Base-by-base conservation (phyloP, 2,329 filamentous ascomycete species). In the Volutella citrinella region DNA sequence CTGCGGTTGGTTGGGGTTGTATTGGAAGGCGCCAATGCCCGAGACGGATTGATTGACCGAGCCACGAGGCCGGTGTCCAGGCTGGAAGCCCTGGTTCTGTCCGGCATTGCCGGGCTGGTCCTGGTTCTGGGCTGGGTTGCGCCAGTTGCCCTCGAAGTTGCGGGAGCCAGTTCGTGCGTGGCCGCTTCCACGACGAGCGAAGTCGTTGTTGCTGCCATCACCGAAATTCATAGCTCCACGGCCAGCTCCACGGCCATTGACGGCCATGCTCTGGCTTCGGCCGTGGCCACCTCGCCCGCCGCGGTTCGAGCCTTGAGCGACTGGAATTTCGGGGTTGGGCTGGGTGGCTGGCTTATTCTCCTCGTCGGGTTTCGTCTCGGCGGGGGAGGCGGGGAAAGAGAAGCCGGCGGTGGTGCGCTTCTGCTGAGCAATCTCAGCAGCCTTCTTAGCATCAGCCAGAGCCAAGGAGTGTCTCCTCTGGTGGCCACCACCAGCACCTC, bases 111-210 rank as follows among this genome's bases (percentile, higher is more conserved):
- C 58, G 25, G 59, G 32, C 52, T 70, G 67, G 34, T 84, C 82
- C 59, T 87, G 85, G 54, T 74, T 73, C 46, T 76, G 72, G 48
- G 56, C 56, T 50, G 86, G 90, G 55, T 89, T 94, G 54, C 93
- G 86, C 93, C 93, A 98, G 66, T 98, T 98, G 54, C 90, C 83
- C 50, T 98, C 93, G 56, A 97, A 97, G 66, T 97, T 98, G 45
- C 93, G 82, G 16, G 93, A 98, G 10, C 79, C 79, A 19, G 82
- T 84, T 43, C 93, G 80, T 45, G 78, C 82, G 60, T 98, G 93
- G 36, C 87, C 84, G 25, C 84, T 86, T 51, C 84, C 82, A 50
- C 87, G 85, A 42, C 87, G 83, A 49, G 80, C 74, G 57, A 89
- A 85, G 48, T 93, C 87, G 42, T 47, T 57, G 27, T 8, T 26